Conservation (phyloP, 768 basidiomycete species). For the Zangia roseola region DNA sequence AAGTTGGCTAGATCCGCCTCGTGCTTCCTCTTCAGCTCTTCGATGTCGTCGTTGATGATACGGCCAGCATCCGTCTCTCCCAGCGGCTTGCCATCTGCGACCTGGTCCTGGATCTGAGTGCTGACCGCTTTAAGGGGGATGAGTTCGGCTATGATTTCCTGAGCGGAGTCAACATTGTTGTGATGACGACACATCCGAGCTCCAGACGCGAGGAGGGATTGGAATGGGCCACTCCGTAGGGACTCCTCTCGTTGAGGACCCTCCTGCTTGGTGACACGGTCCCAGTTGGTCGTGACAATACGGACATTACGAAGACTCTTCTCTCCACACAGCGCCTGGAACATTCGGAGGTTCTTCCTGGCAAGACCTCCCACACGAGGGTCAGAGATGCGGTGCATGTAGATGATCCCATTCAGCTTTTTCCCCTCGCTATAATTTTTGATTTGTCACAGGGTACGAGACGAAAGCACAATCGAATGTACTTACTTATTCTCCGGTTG, state of each 20-base stretch:
- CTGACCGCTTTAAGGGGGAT: conserved; percentile 34
- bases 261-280: conserved; percentile 25
- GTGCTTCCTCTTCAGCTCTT: conserved; percentile 39
- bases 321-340: too few relatives aligned
- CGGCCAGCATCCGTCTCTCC: conserved; percentile 45
- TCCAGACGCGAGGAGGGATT: conserved; percentile 40
- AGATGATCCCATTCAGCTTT: too few relatives aligned
- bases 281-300: conserved; percentile 49
- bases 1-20: conserved; percentile 39
- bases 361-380: too few relatives aligned
- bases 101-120: conserved; percentile 47
- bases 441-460: too few relatives aligned
- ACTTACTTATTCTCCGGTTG: too few relatives aligned
- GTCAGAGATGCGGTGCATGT: conserved; percentile 41
- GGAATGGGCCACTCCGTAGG: conserved; percentile 40
- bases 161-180: conserved; percentile 39
- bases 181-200: conserved; percentile 39
- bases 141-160: conserved; percentile 38
- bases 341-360: too few relatives aligned
- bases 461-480: too few relatives aligned
- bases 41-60: conserved; percentile 41
- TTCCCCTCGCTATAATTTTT: too few relatives aligned
- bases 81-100: conserved; percentile 42
- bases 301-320: conserved; percentile 40
- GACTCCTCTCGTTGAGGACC: conserved; percentile 29